Conservation (phyloP, 2,329 filamentous ascomycete genomes). For the Xylariaceae sp. region DNA sequence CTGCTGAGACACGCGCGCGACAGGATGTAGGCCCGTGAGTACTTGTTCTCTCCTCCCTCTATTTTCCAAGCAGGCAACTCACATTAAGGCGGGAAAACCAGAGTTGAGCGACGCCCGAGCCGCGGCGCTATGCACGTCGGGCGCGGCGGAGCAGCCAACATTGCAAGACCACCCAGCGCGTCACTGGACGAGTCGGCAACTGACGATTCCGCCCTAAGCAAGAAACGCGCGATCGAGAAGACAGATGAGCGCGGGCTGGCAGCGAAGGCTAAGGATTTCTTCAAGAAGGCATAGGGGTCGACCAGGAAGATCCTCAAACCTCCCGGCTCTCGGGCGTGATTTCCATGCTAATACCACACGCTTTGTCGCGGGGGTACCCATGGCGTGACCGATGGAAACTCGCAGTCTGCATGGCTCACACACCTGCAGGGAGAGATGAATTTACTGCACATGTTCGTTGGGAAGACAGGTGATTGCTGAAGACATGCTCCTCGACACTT, state of each 20-base stretch:
- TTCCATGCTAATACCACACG: too few species aligned
- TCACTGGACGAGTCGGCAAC: slow-evolving; percentile 1
- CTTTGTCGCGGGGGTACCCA: too few species aligned
- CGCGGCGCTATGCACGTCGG: slow-evolving; percentile 62
- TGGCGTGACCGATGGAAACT: too few species aligned
- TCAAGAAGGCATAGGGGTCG: slow-evolving; percentile 43
- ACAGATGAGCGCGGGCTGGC: slow-evolving; percentile 26
- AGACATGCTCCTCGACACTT: too few species aligned
- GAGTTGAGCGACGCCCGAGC: slow-evolving; percentile 53
- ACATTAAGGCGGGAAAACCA: slow-evolving; percentile 24
- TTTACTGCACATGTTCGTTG: too few species aligned
- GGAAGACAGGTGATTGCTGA: too few species aligned
- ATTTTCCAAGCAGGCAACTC: too few species aligned
- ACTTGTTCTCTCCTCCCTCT: too few species aligned
- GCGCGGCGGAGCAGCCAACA: slow-evolving; percentile 72
- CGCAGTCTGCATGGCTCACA: too few species aligned
- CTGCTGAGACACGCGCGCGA: slow-evolving; percentile 67
- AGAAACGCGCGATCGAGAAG: slow-evolving; percentile 3
- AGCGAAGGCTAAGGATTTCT: slow-evolving; percentile 46
- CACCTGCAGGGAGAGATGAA: too few species aligned
- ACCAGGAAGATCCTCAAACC: too few species aligned
- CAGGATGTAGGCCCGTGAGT: slow-evolving; percentile 78
- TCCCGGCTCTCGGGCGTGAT: too few species aligned
- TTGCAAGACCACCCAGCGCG: slow-evolving; percentile 41
- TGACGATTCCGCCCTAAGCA: slow-evolving; percentile 29